Evolutionary conservation across 75 land plant species (phyloP), one percentile per base, ranked within the genome.

Genomic region (Adiantum capillusveneris): DNA sequence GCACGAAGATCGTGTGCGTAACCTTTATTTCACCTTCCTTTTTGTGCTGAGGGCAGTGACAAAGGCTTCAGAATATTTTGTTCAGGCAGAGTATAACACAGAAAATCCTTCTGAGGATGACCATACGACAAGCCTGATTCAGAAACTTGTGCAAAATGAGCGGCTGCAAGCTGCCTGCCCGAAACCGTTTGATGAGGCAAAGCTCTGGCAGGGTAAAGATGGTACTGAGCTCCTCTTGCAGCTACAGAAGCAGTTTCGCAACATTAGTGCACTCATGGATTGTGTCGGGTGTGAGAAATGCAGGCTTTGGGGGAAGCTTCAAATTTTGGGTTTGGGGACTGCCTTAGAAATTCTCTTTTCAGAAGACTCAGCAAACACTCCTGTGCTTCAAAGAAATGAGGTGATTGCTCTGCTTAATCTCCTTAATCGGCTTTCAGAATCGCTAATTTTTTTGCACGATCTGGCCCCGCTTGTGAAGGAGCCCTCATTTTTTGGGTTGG

Each of bases 281-380:
- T 93, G 98, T 67, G 87, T 93, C 2, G 98, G 90, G 1, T 93
- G 98, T 78, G 98, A 93, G 69, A 88, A 93, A 45, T 93, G 98
- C 67, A 76, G 98, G 3, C 73, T 93, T 16, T 93, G 98, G 98
- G 95, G 98, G 37, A 93, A 93, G 73, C 98, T 93, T 57, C 98
- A 93, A 55, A 85, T 88, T 53, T 81, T 81, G 48, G 98, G 98
- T 43, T 83, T 93, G 24, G 98, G 87, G n/a, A 93, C 98, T 18
- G 98, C 95, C 7, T 62, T 93, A 50, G 90, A 93, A 48, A 88
- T 93, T 16, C 82, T 93, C 26, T 88, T 88, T 36, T 79, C 89
- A 31, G 95, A 70, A 17, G 65, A 93, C 59, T 79, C 70, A 9
- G 59, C 72, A 30, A 61, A 67, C 14, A 34, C 41, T 21, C 24